Base-by-base conservation (phyloP, 2,329 filamentous ascomycete genomes). In the Ceratocystiopsis sp. region DNA sequence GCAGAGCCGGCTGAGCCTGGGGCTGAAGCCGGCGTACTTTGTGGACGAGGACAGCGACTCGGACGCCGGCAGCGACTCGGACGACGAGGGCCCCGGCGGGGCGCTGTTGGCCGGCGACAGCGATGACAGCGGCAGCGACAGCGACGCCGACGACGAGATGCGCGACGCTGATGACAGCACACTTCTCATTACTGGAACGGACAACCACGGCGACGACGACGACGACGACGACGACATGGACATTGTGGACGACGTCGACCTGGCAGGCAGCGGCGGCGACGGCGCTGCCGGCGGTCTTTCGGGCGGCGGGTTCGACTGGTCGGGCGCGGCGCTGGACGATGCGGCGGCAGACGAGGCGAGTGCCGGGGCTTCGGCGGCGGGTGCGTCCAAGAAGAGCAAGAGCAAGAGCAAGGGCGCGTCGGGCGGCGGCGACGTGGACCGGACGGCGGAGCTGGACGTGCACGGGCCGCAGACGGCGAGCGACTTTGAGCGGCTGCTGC, bases 1-100 rank as follows among this genome's bases (percentile, higher is more conserved):
- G 51, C 81, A 82, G 59, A 79, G 78, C 57, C 79, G 81, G 53
- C 80, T 98, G 52, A 93, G 75, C 52, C 85, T 98, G 53, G 85
- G 87, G 2, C 66, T 98, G 47, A 98, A 96, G 63, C 85, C 91
- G 35, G 93, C 85, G 11, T 85, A 94, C 55, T 89, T 98, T 54
- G 75, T 64, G 21, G 73, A 70, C 17, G 69, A 66, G 19, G 69
- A 69, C 43, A 67, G 64, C 52, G 66, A 66, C 14, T 60, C 61
- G 21, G 59, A 59, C 11, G 48, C 42, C 4, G 59, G 38, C 57
- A 52, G 61, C 15, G 60, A 61, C 34, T 65, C 67, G 19, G 66
- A 67, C 2, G 67, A 68, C 7, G 65, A 61, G 18, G 70, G 61
- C 38, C 7, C 4, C 10, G 25, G 25, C 25, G 25, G 25, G 25